Percentiles rank a stretch among this genome's conserved stretches.
Evolutionary conservation across 805 yeast species (phyloP).

Genomic region (Saccharomycodes ludwigii): DNA sequence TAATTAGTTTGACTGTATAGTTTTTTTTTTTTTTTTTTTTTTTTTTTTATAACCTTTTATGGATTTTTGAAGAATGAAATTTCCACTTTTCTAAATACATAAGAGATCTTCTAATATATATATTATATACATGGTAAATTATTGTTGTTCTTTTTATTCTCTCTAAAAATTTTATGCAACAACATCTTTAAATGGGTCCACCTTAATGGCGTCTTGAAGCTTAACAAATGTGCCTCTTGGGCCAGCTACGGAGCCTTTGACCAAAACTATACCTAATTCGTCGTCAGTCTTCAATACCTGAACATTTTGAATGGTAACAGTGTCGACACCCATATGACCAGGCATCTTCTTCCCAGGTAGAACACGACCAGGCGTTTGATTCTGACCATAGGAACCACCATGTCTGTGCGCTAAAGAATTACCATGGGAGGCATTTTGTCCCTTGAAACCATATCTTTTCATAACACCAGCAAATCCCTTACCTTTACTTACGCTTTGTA

Average conservation of each 20-base stretch:
- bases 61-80: background rate
- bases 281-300: constrained; percentile 71
- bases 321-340: constrained; percentile 83
- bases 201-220: constrained; percentile 67
- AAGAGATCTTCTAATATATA: too few relatives aligned
- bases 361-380: constrained; percentile 91
- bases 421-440: constrained; percentile 92
- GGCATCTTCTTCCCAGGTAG: constrained; percentile 98
- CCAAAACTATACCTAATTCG: constrained; percentile 66
- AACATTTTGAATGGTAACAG: constrained; percentile 62
- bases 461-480: constrained; percentile 97
- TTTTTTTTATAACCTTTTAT: background rate
- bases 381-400: constrained; percentile 95
- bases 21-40: background rate
- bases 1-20: background rate
- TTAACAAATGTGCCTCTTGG: constrained; percentile 64
- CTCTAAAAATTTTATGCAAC: constrained; percentile 1
- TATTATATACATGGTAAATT: background rate
- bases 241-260: constrained; percentile 89
- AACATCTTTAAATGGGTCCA: constrained; percentile 8
- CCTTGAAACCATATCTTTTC: constrained; percentile 85
- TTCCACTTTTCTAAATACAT: background rate
- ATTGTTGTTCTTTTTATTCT: background rate
- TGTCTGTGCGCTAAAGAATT: constrained; percentile 85
- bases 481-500: constrained; percentile 73